Evolutionary conservation across 306 rosid genomes (phyloP).

Genomic region (Corylus avellana): DNA sequence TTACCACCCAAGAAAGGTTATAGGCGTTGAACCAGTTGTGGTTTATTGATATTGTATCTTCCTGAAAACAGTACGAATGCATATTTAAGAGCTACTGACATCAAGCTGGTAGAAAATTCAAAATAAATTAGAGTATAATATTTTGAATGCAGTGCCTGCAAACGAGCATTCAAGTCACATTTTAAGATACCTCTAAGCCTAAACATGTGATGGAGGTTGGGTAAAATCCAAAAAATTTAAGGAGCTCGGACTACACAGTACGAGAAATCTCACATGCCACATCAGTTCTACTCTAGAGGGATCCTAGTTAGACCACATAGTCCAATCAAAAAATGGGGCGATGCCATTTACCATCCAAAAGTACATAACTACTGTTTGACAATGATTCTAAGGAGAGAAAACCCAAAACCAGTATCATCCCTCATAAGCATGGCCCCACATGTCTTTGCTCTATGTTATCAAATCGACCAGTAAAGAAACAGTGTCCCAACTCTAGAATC

Average conservation of each 20-base stretch:
- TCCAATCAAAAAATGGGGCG: not conserved
- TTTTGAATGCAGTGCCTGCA: too few species aligned
- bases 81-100: constrained; percentile 13
- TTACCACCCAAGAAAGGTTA: constrained; percentile 88
- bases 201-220: not conserved
- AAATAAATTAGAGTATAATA: not conserved
- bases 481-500: not conserved
- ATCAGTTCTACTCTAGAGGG: not conserved
- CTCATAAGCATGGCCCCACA: constrained; percentile 4
- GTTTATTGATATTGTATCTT: constrained; percentile 87
- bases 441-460: constrained; percentile 1
- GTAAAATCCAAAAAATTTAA: not conserved
- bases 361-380: not conserved
- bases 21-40: constrained; percentile 93
- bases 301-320: not conserved
- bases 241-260: not conserved
- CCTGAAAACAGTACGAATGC: constrained; percentile 59
- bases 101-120: not conserved
- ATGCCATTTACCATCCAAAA: not conserved
- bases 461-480: not conserved
- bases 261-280: not conserved
- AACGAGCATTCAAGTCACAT: not conserved
- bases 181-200: not conserved
- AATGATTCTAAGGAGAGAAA: constrained; percentile 8
- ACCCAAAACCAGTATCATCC: constrained; percentile 6